Evolutionary conservation across 225 moss, liverwort and hornwort genomes (phyloP), one percentile per base, ranked within the genome.

Genomic region (Pseudoscleropodium purum): DNA sequence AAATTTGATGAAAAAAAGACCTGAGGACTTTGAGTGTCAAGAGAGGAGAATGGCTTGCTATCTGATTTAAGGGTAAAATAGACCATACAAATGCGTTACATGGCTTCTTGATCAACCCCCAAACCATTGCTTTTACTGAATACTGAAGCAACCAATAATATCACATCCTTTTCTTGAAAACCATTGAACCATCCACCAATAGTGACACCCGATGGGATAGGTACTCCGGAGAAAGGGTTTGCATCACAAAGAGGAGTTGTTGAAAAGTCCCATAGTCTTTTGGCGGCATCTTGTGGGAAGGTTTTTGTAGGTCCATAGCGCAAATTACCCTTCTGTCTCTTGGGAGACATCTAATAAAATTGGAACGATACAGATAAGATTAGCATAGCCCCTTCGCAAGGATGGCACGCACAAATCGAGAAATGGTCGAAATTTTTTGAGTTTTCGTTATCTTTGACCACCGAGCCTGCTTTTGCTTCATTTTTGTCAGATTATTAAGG

Each of bases 321-420:
- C 19, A 56, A 56, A 18, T 56, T 13, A 56, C 56, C 56, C 56
- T 56, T 56, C 56, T 56, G 94, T 92, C 91, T 91, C 92, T 93
- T 93, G 83, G 91, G 94, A 96, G 96, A 95, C 91, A 93, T 96
- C 90, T 90, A 93, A 94, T 94, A 93, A 95, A 95, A 94, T 96
- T 96, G 94, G 96, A 96, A 95, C 91, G 87, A 94, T 96, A 95
- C 92, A 93, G 94, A 96, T 95, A 96, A 96, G 94, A 95, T 94
- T 95, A 95, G 96, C 95, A 96, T 95, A 95, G 95, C 93, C 95
- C 94, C 95, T 96, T 91, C 92, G 92, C 94, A 94, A 95, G 95
- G 95, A 94, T 96, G 96, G 93, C 97, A 94, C 92, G 91, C 93
- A 95, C 94, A 91, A 95, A 93, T 93, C 92, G 92, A 96, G 96